Evolutionary conservation across 2,329 filamentous ascomycete species (phyloP), one percentile per base, ranked within the genome.

Genomic region (Verticillium longisporum): DNA sequence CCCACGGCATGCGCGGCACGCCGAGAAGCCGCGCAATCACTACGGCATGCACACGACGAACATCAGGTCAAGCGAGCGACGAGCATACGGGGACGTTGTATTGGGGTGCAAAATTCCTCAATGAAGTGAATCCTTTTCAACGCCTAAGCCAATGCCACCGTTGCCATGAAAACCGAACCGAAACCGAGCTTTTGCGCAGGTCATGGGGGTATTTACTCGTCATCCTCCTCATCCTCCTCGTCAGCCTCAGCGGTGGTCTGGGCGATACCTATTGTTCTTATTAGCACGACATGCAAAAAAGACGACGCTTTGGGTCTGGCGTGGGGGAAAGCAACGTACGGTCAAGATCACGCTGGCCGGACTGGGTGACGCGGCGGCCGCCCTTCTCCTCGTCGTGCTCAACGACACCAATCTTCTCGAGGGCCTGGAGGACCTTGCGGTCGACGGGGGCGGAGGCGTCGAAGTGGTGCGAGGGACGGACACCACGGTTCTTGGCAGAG

Each of bases 351-450:
- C 95, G 91, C 88, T 97, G 93, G 77, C 95, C 95, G 75, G 88
- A 88, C 86, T 98, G 92, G 74, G 95, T 98, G 83, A 99, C 98
- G 80, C 95, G 89, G 77, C 95, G 91, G 75, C 95, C 95, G 81
- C 95, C 95, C 88, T 97, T 97, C 71, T 98, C 94, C 87, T 97
- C 94, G 74, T 97, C 94, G 76, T 90, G 84, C 89, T 99, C 95
- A 66, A 99, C 84, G 72, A 99, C 93, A 79, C 94, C 93, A 74
- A 99, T 97, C 90, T 98, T 97, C 90, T 97, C 95, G 63, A 99
- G 90, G 66, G 93, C 85, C 87, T 99, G 95, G 79, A 97, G 83
- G 77, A 96, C 86, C 87, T 97, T 97, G 81, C 95, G 92, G 87
- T 99, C 95, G 72, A 99, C 93, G 76, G 88, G 88, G 78, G 94